These are phyloP conservation scores for Phoma herbarum DNA, from an alignment of 2,329 filamentous ascomycete species.

Conservation along the genomic window DNA sequence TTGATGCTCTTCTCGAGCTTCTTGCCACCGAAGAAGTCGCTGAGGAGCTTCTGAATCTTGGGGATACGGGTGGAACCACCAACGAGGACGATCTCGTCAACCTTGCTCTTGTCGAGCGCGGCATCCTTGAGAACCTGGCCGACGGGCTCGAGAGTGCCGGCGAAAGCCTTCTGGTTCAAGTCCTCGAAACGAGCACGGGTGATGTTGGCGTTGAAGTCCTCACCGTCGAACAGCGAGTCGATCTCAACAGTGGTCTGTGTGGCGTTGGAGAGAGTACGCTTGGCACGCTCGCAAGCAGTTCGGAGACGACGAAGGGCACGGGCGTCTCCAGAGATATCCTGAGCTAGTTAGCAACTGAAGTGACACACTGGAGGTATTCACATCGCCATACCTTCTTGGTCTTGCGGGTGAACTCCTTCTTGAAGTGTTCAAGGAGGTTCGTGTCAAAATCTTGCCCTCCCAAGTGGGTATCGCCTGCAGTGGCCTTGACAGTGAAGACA, in stretches of 20 bases:
- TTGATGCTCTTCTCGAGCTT: conserved; percentile 99
- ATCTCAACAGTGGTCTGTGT: conserved; percentile 98
- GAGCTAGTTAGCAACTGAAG: conserved; percentile 37
- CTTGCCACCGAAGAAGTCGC: conserved; percentile 99
- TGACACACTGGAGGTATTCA: not conserved
- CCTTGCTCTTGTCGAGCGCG: conserved; percentile 82
- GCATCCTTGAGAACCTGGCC: conserved; percentile 97
- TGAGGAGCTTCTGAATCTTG: conserved; percentile 97
- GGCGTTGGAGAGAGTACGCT: conserved; percentile 97
- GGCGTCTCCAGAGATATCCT: conserved; percentile 77
- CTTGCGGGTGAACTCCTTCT: conserved; percentile 89
- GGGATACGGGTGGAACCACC: conserved; percentile 99
- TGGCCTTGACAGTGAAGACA: conserved; percentile 99
- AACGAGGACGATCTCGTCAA: conserved; percentile 98
- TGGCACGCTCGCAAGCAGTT: conserved; percentile 98
- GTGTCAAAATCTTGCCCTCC: conserved; percentile 98
- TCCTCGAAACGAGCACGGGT: conserved; percentile 99
- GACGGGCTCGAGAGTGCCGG: conserved; percentile 92
- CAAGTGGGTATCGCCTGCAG: conserved; percentile 95
- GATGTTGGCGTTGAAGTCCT: conserved; percentile 97
- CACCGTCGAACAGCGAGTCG: conserved; percentile 96
- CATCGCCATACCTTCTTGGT: conserved; percentile 55
- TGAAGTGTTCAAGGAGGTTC: conserved; percentile 94
- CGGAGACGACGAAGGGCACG: conserved; percentile 95
- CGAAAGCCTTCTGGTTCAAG: conserved; percentile 94